Evolutionary conservation across 2,329 filamentous ascomycete species (phyloP).

Genomic region (Blastomyces parvus): DNA sequence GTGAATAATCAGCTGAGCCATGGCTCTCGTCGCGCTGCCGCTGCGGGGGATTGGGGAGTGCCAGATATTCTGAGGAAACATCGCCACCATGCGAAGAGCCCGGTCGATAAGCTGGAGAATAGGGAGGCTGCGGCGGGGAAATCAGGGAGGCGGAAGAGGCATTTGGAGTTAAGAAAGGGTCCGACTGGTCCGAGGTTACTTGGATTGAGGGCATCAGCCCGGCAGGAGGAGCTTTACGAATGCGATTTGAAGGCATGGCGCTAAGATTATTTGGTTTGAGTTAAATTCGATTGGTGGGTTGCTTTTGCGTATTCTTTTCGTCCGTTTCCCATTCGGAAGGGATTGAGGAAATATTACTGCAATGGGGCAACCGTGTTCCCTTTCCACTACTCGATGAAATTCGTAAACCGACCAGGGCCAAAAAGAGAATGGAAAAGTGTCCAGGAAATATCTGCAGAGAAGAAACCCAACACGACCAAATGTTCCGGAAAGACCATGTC

Average conservation of each 20-base stretch:
- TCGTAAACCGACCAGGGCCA: not conserved
- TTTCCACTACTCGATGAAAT: not conserved
- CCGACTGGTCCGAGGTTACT: not conserved
- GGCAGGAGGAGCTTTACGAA: not conserved
- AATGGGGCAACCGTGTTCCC: not conserved
- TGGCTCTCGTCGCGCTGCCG: not conserved
- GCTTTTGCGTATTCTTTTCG: not conserved
- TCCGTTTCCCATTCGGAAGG: not conserved
- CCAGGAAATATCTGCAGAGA: not conserved
- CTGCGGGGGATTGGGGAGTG: not conserved
- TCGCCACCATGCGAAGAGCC: not conserved
- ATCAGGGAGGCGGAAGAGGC: not conserved
- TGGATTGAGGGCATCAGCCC: not conserved
- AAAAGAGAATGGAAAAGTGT: not conserved
- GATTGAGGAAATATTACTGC: not conserved
- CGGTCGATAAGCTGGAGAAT: not conserved
- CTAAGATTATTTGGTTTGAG: not conserved
- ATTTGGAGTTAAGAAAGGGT: not conserved
- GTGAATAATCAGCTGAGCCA: constrained; percentile 30
- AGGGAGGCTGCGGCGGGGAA: not conserved
- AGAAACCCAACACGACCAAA: not conserved
- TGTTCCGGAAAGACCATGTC: not conserved
- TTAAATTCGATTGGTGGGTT: not conserved
- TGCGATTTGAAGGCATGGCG: not conserved
- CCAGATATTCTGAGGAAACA: not conserved